A percentile compares a stretch with the other conserved stretches of the same genome.
phyloP scores from a whole-genome alignment of 2,329 filamentous ascomycete genomes.

The Davidsoniella neocaledoniae region DNA sequence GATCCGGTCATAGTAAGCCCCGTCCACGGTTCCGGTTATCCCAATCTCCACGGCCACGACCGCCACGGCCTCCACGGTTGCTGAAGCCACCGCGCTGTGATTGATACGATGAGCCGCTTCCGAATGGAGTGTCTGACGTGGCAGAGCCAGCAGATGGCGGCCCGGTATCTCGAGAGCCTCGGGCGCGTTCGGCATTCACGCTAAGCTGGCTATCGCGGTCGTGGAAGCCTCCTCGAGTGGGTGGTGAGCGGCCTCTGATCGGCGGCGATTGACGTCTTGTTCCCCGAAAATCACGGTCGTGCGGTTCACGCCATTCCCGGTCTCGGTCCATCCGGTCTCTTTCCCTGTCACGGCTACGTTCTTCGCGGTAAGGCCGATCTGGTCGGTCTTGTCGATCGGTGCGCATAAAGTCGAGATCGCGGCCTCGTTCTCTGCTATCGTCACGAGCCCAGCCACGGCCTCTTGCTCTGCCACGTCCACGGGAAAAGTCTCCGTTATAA shows the following conservation, averaged over 20 bases:
- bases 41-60: conserved; percentile 28
- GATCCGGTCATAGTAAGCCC: conserved; percentile 27
- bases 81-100: conserved; percentile 36
- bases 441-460: conserved; percentile 43
- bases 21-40: conserved; percentile 36
- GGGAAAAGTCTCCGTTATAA: conserved; percentile 47
- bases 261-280: conserved; percentile 39
- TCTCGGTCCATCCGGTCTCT: conserved; percentile 26
- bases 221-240: conserved; percentile 47
- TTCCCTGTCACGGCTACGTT: conserved; percentile 44
- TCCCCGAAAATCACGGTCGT: conserved; percentile 23
- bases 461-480: conserved; percentile 33
- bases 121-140: conserved; percentile 49
- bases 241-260: conserved; percentile 45
- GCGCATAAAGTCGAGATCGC: conserved; percentile 35
- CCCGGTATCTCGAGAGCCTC: conserved; percentile 52
- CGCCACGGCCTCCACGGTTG: conserved; percentile 35
- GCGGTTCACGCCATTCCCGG: conserved; percentile 28
- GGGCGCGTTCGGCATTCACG: conserved; percentile 48
- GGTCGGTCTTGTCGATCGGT: conserved; percentile 22
- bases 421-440: conserved; percentile 42
- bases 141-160: conserved; percentile 55
- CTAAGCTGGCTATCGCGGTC: conserved; percentile 43
- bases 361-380: conserved; percentile 31
- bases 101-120: conserved; percentile 28